Conservation (phyloP, 768 basidiomycete species). For the Phaffia tasmanica region DNA sequence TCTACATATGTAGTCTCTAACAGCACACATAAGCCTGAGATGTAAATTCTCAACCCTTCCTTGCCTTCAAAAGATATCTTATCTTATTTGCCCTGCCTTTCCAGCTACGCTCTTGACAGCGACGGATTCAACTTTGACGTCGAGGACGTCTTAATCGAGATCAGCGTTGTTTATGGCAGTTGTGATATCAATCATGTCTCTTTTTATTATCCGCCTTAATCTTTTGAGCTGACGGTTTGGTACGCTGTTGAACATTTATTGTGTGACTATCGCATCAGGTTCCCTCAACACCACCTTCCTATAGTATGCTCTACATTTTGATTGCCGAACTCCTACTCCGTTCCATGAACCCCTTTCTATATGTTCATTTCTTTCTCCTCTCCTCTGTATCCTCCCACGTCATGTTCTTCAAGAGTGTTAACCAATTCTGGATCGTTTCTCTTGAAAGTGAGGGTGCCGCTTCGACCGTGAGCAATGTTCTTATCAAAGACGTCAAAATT, state of each 20-base stretch:
- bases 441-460: constrained; percentile 9
- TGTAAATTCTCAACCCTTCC: too few relatives aligned
- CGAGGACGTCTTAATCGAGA: too few relatives aligned
- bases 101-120: too few relatives aligned
- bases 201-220: too few relatives aligned
- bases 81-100: too few relatives aligned
- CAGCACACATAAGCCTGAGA: background rate
- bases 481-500: constrained; percentile 11
- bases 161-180: too few relatives aligned
- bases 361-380: background rate
- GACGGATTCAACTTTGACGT: too few relatives aligned
- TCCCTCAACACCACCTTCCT: background rate
- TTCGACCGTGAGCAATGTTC: background rate
- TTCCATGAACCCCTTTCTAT: background rate
- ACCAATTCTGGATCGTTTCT: constrained; percentile 6
- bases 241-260: background rate
- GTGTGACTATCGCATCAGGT: background rate
- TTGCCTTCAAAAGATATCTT: too few relatives aligned
- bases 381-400: background rate
- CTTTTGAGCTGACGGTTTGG: too few relatives aligned
- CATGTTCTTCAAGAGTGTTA: background rate
- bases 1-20: background rate
- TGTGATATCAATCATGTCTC: too few relatives aligned
- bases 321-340: background rate
- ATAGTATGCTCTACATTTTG: background rate